Conservation (phyloP, 2,329 filamentous ascomycete species). For the Allantophomopsis lycopodina region DNA sequence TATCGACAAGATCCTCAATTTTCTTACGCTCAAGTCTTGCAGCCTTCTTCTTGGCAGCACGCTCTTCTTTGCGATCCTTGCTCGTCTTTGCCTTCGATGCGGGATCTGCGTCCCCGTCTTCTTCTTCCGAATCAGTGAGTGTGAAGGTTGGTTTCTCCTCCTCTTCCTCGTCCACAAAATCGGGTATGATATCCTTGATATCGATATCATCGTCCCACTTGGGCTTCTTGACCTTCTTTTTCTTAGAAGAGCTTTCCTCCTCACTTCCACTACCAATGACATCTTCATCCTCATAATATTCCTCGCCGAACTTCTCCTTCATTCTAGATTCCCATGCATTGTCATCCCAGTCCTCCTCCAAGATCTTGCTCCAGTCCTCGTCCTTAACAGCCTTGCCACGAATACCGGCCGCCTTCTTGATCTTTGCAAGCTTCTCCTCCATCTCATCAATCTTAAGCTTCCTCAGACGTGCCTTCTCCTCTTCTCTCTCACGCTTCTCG, state of each 20-base stretch:
- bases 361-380: constrained; percentile 71
- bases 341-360: constrained; percentile 83
- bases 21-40: constrained; percentile 70
- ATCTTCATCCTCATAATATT: constrained; percentile 69
- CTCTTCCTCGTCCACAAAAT: constrained; percentile 49
- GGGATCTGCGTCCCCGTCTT: constrained; percentile 21
- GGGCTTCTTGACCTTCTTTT: constrained; percentile 62
- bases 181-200: constrained; percentile 81
- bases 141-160: constrained; percentile 31
- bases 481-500: constrained; percentile 60
- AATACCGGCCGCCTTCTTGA: constrained; percentile 79
- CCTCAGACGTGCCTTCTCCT: constrained; percentile 71
- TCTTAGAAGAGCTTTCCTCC: constrained; percentile 31
- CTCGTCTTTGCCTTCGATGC: constrained; percentile 41
- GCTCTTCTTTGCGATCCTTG: constrained; percentile 45
- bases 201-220: constrained; percentile 97
- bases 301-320: constrained; percentile 74
- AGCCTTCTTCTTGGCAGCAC: constrained; percentile 47
- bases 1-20: constrained; percentile 77
- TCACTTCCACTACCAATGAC: constrained; percentile 48
- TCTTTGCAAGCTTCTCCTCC: constrained; percentile 72
- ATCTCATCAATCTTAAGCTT: constrained; percentile 87
- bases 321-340: constrained; percentile 86
- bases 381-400: constrained; percentile 52
- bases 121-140: constrained; percentile 27